Evolutionary conservation across 176 grass and related monocot species (phyloP).

Genomic region (Carex cristatella): DNA sequence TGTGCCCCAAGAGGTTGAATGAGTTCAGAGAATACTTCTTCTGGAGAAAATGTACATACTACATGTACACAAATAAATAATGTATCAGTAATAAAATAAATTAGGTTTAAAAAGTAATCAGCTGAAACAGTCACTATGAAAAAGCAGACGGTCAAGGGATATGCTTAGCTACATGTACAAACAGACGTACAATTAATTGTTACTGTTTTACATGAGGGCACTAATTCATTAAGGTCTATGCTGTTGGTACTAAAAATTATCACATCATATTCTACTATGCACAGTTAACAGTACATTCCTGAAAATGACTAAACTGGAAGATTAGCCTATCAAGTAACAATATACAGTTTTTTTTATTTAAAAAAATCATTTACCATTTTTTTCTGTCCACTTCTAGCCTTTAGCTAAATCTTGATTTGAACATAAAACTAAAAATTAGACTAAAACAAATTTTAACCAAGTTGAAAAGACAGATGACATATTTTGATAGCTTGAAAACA

Average conservation of each 20-base stretch:
- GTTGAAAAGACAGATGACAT: not conserved
- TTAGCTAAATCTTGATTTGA: not conserved
- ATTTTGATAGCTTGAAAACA: not conserved
- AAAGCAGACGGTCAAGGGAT: not conserved
- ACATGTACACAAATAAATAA: conserved; percentile 18
- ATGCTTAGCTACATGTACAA: not conserved
- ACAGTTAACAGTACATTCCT: not conserved
- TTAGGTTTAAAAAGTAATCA: not conserved
- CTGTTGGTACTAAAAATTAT: not conserved
- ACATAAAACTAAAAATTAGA: not conserved
- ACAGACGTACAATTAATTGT: not conserved
- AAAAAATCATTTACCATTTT: not conserved
- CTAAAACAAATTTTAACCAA: not conserved
- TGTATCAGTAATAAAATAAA: conserved; percentile 9
- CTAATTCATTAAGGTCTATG: not conserved
- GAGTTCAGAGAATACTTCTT: conserved; percentile 68
- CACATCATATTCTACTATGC: not conserved
- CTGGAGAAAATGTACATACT: conserved; percentile 84
- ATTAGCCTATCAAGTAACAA: not conserved
- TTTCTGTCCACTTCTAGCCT: not conserved
- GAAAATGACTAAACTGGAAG: not conserved
- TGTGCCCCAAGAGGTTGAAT: conserved; percentile 80
- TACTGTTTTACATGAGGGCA: not conserved
- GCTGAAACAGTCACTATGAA: not conserved
- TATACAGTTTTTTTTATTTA: not conserved